Evolutionary conservation across 768 basidiomycete species (phyloP).

Genomic region (Coprinopsis sp.): DNA sequence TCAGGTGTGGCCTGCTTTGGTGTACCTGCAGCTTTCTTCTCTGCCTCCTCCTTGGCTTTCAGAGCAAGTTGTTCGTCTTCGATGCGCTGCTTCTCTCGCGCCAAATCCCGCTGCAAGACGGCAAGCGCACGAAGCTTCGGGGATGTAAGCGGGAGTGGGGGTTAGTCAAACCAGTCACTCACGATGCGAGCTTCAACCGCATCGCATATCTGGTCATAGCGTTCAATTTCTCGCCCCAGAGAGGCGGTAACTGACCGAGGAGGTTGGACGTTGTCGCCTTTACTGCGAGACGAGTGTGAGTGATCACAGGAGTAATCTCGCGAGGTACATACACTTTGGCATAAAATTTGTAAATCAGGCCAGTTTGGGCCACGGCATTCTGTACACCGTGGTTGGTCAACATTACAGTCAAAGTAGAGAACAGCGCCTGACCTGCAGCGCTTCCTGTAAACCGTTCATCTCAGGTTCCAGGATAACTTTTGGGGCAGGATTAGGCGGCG

Average conservation of each 20-base stretch:
- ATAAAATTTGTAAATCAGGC: constrained; percentile 67
- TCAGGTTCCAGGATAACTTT: constrained; percentile 57
- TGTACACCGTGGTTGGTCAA: constrained; percentile 14
- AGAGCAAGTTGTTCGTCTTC: constrained; percentile 26
- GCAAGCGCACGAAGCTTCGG: constrained; percentile 64
- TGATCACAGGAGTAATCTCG: too few species aligned
- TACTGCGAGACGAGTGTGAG: too few species aligned
- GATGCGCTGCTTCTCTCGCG: constrained; percentile 53
- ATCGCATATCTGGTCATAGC: constrained; percentile 77
- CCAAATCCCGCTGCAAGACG: constrained; percentile 65
- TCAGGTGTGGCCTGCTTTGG: constrained; percentile 10
- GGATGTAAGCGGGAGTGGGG: neutral
- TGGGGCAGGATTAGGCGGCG: constrained; percentile 44
- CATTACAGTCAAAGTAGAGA: too few species aligned
- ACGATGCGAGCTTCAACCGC: constrained; percentile 70
- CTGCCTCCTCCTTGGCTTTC: neutral
- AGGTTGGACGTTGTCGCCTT: too few species aligned
- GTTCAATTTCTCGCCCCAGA: constrained; percentile 70
- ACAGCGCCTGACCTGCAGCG: constrained; percentile 49
- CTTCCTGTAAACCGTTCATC: constrained; percentile 49
- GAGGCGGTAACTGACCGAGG: constrained; percentile 61
- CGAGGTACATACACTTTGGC: too few species aligned
- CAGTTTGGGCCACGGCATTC: constrained; percentile 69
- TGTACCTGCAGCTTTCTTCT: constrained; percentile 9
- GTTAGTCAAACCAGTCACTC: constrained; percentile 21